Evolutionary conservation across 2,329 filamentous ascomycete species (phyloP).

Genomic region (Aspergillus tanneri): DNA sequence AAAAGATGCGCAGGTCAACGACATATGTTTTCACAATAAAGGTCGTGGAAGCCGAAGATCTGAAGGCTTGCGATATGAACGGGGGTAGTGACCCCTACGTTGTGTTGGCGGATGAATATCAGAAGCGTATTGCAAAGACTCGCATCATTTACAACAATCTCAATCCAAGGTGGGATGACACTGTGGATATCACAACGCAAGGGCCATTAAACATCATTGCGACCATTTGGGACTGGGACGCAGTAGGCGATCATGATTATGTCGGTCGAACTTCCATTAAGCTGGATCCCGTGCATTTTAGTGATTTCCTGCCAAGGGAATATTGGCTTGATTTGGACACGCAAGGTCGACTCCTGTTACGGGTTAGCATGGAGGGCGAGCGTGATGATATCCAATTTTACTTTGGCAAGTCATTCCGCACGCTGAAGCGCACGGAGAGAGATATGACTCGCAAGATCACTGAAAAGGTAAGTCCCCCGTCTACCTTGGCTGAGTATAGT

Average conservation of each 20-base stretch:
- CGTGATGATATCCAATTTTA: slow-evolving; percentile 98
- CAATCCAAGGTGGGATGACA: slow-evolving; percentile 96
- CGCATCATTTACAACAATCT: slow-evolving; percentile 85
- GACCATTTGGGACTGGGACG: slow-evolving; percentile 98
- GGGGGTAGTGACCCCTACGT: slow-evolving; percentile 96
- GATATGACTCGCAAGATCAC: slow-evolving; percentile 99
- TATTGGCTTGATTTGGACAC: slow-evolving; percentile 98
- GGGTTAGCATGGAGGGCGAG: slow-evolving; percentile 98
- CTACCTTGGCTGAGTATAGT: not conserved
- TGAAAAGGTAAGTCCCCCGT: slow-evolving; percentile 69
- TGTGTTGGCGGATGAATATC: slow-evolving; percentile 93
- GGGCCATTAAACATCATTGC: slow-evolving; percentile 92
- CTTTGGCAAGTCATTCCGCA: slow-evolving; percentile 94
- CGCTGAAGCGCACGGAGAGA: slow-evolving; percentile 89
- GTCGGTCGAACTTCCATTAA: slow-evolving; percentile 96
- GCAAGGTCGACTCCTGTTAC: slow-evolving; percentile 81
- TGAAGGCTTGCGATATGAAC: slow-evolving; percentile 96
- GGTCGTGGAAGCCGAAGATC: slow-evolving; percentile 93
- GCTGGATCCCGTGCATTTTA: slow-evolving; percentile 95
- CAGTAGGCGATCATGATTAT: slow-evolving; percentile 94
- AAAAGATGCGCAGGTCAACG: slow-evolving; percentile 65
- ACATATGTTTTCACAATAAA: slow-evolving; percentile 99
- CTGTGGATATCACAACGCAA: slow-evolving; percentile 90
- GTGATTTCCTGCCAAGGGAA: slow-evolving; percentile 90
- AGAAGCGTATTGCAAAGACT: slow-evolving; percentile 93